Percentiles rank a stretch among this genome's conserved stretches.
Conservation (phyloP, 164 flowering plant genomes). For the Vitis amurensis region DNA sequence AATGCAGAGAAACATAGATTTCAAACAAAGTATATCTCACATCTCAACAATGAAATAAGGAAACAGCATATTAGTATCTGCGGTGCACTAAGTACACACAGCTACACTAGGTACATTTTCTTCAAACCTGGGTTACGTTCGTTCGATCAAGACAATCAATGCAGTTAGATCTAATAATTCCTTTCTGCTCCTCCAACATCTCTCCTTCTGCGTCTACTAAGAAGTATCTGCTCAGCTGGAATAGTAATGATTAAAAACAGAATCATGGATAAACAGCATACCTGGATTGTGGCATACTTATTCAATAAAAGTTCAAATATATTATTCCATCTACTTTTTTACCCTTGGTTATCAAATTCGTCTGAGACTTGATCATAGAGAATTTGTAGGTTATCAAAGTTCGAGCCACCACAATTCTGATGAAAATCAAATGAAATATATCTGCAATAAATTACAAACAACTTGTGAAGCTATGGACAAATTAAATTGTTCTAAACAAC, state of each 20-base stretch:
- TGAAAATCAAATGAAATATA: slow-evolving; percentile 91
- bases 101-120: neutral
- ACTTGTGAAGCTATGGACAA: neutral
- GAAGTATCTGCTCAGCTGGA: slow-evolving; percentile 97
- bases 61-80: no score
- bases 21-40: neutral
- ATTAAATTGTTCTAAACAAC: neutral
- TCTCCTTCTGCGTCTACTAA: slow-evolving; percentile 62
- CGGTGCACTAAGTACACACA: neutral
- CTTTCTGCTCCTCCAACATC: slow-evolving; percentile 72
- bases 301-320: neutral
- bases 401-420: slow-evolving; percentile 64
- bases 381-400: slow-evolving; percentile 63
- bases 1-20: neutral
- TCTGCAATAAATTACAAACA: slow-evolving; percentile 44
- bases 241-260: slow-evolving; percentile 50
- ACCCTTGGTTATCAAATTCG: slow-evolving; percentile 83
- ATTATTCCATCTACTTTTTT: slow-evolving; percentile 21
- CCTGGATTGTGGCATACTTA: slow-evolving; percentile 20
- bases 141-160: slow-evolving; percentile 97
- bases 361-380: slow-evolving; percentile 74
- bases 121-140: slow-evolving; percentile 90
- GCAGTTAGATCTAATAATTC: slow-evolving; percentile 83
- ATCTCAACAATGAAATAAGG: no score
- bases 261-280: slow-evolving; percentile 35